These are phyloP conservation scores for Fraxinus baroniana DNA, from an alignment of 305 asterid genomes.

Conservation along the genomic window DNA sequence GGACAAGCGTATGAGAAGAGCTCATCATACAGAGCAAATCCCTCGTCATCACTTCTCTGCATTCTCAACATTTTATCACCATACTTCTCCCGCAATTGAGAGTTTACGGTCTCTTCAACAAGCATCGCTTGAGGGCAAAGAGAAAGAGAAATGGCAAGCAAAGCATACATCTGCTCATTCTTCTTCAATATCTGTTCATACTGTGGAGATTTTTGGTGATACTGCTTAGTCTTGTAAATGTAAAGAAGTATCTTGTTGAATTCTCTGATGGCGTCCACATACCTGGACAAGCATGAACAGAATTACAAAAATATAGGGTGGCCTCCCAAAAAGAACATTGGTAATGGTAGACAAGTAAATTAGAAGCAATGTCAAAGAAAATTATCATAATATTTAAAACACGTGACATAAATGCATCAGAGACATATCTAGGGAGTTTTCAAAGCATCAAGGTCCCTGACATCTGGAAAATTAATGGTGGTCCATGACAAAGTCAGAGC, in stretches of 20 bases:
- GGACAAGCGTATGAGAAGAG: constrained; percentile 97
- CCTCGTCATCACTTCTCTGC: constrained; percentile 87
- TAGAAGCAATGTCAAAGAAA: background rate
- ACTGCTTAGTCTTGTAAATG: constrained; percentile 84
- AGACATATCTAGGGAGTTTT: background rate
- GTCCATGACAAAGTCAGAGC: background rate
- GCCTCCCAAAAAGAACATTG: background rate
- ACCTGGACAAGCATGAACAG: constrained; percentile 40
- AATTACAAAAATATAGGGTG: background rate
- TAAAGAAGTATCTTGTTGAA: constrained; percentile 83
- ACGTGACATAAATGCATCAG: background rate
- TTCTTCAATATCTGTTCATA: constrained; percentile 95
- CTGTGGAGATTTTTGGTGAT: constrained; percentile 90
- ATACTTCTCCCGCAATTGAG: constrained; percentile 80
- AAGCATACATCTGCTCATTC: constrained; percentile 96
- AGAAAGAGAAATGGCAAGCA: constrained; percentile 73
- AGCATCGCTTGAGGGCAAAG: constrained; percentile 81
- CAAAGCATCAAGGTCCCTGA: background rate
- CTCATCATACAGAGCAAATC: constrained; percentile 75
- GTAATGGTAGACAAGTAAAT: background rate
- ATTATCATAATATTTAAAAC: background rate
- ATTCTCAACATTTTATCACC: constrained; percentile 83
- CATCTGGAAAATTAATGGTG: background rate
- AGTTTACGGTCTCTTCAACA: constrained; percentile 75
- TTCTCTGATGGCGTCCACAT: constrained; percentile 76